phyloP scores from a whole-genome alignment of 306 rosid genomes.

The Quercus wislizeni region DNA sequence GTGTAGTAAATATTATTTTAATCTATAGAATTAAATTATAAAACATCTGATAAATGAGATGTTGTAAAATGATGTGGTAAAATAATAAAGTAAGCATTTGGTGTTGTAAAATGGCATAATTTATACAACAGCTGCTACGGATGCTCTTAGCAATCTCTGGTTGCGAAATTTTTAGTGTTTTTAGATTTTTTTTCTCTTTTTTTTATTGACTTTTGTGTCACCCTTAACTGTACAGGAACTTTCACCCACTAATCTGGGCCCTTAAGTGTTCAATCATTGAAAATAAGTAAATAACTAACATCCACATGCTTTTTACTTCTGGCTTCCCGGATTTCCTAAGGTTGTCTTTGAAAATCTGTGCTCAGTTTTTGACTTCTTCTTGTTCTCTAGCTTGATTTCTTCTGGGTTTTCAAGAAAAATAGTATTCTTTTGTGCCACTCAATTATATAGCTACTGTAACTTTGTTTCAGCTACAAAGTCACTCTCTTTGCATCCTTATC shows the following conservation, averaged over 20 bases:
- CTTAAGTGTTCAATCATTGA: slow-evolving; percentile 63
- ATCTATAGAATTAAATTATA: too few species aligned
- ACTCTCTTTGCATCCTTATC: background rate
- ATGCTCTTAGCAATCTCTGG: too few species aligned
- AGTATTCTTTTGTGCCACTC: background rate
- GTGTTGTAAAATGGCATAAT: too few species aligned
- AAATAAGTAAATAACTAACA: slow-evolving; percentile 28
- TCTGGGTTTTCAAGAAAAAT: background rate
- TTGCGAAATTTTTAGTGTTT: too few species aligned
- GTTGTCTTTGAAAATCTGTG: slow-evolving; percentile 25
- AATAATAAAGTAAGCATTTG: too few species aligned
- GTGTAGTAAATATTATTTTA: too few species aligned
- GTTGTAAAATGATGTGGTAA: too few species aligned
- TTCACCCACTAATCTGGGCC: slow-evolving; percentile 39
- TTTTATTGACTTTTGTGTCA: slow-evolving; percentile 7
- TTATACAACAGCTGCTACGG: too few species aligned
- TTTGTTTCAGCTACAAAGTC: background rate
- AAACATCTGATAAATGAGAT: too few species aligned
- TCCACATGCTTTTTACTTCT: slow-evolving; percentile 8
- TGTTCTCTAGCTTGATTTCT: slow-evolving; percentile 22
- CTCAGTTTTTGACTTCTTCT: slow-evolving; percentile 8
- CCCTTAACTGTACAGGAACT: slow-evolving; percentile 16
- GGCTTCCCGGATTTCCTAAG: slow-evolving; percentile 15
- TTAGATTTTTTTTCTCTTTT: background rate
- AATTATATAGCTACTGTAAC: background rate